phyloP scores from a whole-genome alignment of 2,329 filamentous ascomycete species.

The Monilinia laxa region DNA sequence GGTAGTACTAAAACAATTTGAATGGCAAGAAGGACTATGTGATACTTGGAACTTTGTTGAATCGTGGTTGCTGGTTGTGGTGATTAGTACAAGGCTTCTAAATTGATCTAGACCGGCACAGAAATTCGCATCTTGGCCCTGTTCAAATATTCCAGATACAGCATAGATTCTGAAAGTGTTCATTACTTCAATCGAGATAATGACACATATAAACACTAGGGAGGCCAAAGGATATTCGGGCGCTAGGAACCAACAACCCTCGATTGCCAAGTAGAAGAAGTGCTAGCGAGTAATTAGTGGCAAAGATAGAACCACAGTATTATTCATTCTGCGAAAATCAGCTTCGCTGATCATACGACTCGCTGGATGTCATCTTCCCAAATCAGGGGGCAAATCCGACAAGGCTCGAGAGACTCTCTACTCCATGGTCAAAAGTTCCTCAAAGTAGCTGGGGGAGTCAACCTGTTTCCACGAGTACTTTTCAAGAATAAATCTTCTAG shows the following conservation, averaged over 20 bases:
- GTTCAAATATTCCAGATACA: too few relatives aligned
- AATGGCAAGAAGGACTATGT: neutral
- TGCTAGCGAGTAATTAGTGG: neutral
- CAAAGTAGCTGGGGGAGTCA: neutral
- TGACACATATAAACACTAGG: neutral
- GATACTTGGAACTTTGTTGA: neutral
- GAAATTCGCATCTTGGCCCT: too few relatives aligned
- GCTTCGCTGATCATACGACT: neutral
- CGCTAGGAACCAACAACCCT: neutral
- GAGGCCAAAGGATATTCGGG: too few relatives aligned
- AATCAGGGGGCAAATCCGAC: neutral
- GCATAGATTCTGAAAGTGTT: too few relatives aligned
- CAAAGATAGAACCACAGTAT: neutral
- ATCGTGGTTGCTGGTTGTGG: neutral
- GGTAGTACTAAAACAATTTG: neutral
- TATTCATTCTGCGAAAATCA: neutral
- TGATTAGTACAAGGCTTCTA: neutral
- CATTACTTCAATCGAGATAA: neutral
- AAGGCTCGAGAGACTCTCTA: neutral
- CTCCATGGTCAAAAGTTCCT: neutral
- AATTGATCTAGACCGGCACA: neutral
- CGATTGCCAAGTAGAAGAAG: neutral
- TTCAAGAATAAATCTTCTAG: neutral
- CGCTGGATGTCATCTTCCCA: neutral
- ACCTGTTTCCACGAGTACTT: neutral